Evolutionary conservation across 768 basidiomycete species (phyloP), one percentile per base, ranked within the genome.

Genomic region (Pholiota molesta): DNA sequence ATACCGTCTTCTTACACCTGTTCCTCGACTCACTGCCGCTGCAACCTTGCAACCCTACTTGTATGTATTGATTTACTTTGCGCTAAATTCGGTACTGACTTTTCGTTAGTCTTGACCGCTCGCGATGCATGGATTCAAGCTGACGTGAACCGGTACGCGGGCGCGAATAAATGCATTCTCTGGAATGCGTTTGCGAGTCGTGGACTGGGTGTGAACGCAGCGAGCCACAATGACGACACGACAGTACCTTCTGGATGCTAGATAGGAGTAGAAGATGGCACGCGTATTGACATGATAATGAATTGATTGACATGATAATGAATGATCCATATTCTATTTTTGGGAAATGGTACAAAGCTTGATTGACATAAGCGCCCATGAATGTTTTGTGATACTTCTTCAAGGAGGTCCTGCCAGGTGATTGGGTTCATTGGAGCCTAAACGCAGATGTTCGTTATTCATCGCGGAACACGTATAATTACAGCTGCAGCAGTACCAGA

Each of bases 1-100:
- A 85, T 65, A 72, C 81, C 28, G 77, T 85, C 7, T 85, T 75
- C 74, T 73, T 84, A 61, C 81, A 81, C 62, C 75, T 84, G 23
- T 80, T 86, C 70, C 75, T 85, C 52, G 82, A 82, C 66, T 74
- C 81, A 0, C 76, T 86, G n/a, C 67, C 78, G 14, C 66, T 85
- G 26, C 81, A 84, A 62, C 79, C 79, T 23, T 81, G 79, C 64
- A 77, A 82, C 68, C 84, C 85, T 8, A 82, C 81, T 10, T 80
- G 82, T 82, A 57, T 51, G 81, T 73, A 10, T 28, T 26, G 8
- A 64, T 40, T 37, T 44, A 5, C 40, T 9, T 31, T 19, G 4
- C 39, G 44, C 10, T 10, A 16, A 31, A 6, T 28, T 23, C 4
- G 28, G 17, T 9, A 35, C 19, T 11, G 31, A 16, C 37, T 45